Evolutionary conservation across 2,329 filamentous ascomycete species (phyloP).

Genomic region (Colletotrichum nymphaeae): DNA sequence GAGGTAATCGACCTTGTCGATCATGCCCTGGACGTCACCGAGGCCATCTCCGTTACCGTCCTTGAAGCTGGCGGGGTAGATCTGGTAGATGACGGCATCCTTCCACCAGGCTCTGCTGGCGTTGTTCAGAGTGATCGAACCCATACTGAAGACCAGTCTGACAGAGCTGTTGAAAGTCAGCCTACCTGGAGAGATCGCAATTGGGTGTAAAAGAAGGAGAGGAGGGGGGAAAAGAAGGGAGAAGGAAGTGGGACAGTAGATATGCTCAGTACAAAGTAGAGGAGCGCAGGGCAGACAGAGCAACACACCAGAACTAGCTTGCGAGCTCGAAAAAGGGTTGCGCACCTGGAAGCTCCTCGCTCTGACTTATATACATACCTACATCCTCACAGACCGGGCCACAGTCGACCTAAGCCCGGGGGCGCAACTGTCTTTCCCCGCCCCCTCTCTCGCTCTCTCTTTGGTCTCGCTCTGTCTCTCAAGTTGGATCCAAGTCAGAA

Average conservation of each 20-base stretch:
- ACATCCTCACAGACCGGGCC: not conserved
- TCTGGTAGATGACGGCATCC: constrained; percentile 67
- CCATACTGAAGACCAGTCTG: constrained; percentile 10
- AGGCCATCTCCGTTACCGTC: constrained; percentile 69
- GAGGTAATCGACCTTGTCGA: constrained; percentile 71
- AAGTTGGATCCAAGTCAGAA: not conserved
- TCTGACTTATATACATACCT: not conserved
- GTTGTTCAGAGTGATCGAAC: constrained; percentile 28
- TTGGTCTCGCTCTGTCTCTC: not conserved
- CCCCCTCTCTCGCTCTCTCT: not conserved
- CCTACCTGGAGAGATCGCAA: not conserved
- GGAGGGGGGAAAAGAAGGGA: not conserved
- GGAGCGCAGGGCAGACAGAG: not conserved
- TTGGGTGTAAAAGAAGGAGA: not conserved
- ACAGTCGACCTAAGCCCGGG: not conserved
- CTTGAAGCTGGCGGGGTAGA: constrained; percentile 69
- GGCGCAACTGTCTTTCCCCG: not conserved
- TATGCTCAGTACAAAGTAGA: not conserved
- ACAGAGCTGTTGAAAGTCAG: not conserved
- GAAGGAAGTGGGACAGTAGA: not conserved
- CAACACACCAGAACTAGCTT: not conserved
- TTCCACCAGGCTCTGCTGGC: constrained; percentile 61
- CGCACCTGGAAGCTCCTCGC: not conserved
- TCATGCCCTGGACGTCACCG: constrained; percentile 73
- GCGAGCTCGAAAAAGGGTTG: not conserved